phyloP scores from a whole-genome alignment of 805 yeast species.

The Osmozyma mogii region DNA sequence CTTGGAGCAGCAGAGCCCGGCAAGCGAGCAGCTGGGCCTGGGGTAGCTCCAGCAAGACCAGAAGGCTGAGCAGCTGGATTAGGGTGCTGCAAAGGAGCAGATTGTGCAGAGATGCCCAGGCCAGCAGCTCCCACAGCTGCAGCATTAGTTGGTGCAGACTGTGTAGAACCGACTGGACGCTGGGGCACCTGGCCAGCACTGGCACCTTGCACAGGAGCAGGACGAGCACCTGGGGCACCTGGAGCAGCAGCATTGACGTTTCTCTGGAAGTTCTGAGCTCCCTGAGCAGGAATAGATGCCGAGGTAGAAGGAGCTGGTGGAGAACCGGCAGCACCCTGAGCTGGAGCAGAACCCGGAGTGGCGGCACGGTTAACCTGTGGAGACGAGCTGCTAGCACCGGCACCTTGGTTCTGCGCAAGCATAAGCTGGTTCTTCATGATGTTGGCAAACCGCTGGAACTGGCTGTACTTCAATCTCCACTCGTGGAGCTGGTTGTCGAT shows the following conservation, averaged over 20 bases:
- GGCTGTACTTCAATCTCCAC: slow-evolving; percentile 38
- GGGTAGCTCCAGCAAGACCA: no score
- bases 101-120: no score
- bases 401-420: slow-evolving; percentile 21
- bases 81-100: no score
- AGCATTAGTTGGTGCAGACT: no score
- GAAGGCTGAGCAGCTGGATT: no score
- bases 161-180: no score
- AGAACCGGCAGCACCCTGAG: no score
- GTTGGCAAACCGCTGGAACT: slow-evolving; percentile 43
- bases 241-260: slow-evolving; percentile 4
- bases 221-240: slow-evolving; percentile 4
- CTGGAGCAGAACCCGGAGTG: background rate
- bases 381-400: slow-evolving; percentile 1
- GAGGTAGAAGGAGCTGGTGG: no score
- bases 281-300: background rate
- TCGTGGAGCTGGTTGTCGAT: slow-evolving; percentile 44
- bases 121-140: no score
- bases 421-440: slow-evolving; percentile 37
- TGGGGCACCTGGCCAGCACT: slow-evolving; percentile 5
- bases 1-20: no score
- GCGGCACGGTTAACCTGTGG: slow-evolving; percentile 1
- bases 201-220: slow-evolving; percentile 2
- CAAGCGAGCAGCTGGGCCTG: no score
- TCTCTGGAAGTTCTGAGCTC: slow-evolving; percentile 2